These are phyloP conservation scores for Amylostereum chailletii DNA, from an alignment of 1,284 basidiomycete genomes.

Conservation along the genomic window DNA sequence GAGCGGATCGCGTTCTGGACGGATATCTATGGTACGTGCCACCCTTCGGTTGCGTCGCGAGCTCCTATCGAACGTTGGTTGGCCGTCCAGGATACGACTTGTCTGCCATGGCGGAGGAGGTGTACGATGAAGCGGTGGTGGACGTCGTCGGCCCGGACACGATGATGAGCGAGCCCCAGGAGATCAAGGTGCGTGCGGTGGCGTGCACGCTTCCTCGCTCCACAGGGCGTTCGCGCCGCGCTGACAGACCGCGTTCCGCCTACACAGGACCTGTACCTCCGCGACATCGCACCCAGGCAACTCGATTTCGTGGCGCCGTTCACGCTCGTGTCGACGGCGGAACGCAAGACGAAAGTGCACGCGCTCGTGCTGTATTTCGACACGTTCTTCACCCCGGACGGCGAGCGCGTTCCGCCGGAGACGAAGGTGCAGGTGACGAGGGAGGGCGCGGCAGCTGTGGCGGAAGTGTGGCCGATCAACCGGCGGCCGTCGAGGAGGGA, in stretches of 20 bases:
- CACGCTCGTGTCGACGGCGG: slow-evolving; percentile 51
- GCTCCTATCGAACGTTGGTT: slow-evolving; percentile 1
- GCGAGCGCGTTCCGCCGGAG: slow-evolving; percentile 41
- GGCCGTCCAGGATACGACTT: slow-evolving; percentile 69
- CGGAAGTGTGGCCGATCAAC: slow-evolving; percentile 70
- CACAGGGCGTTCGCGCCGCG: too few species aligned
- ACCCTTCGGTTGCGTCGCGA: background rate
- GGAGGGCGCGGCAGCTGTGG: slow-evolving; percentile 53
- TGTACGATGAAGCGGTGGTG: slow-evolving; percentile 75
- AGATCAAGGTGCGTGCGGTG: slow-evolving; percentile 50
- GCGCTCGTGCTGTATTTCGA: slow-evolving; percentile 93
- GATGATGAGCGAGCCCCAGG: slow-evolving; percentile 58
- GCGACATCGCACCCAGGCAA: slow-evolving; percentile 54
- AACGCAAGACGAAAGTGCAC: slow-evolving; percentile 58
- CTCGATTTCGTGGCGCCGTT: slow-evolving; percentile 79
- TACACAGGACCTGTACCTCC: slow-evolving; percentile 62
- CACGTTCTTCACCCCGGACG: slow-evolving; percentile 74
- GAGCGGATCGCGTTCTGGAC: slow-evolving; percentile 87
- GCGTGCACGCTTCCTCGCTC: slow-evolving; percentile 1
- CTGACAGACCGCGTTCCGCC: background rate
- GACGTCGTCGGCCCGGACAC: slow-evolving; percentile 71
- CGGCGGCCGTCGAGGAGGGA: slow-evolving; percentile 46
- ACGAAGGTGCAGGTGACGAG: slow-evolving; percentile 44
- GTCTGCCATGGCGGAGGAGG: slow-evolving; percentile 62
- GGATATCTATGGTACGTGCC: slow-evolving; percentile 72